Evolutionary conservation across 2,329 filamentous ascomycete genomes (phyloP).

Genomic region (Berkeleyomyces basicola): DNA sequence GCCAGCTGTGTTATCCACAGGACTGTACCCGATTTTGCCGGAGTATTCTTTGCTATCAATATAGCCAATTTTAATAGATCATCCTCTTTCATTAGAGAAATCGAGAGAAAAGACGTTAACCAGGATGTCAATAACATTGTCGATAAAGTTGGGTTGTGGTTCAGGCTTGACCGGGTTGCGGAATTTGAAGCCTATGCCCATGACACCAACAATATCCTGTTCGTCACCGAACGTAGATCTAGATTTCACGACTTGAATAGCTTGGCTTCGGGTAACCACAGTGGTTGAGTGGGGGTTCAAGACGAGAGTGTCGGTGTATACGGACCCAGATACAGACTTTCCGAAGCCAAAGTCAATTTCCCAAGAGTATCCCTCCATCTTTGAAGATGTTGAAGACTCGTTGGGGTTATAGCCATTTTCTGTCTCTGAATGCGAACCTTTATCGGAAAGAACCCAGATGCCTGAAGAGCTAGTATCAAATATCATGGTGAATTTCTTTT

Average conservation of each 20-base stretch:
- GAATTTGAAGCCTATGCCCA: conserved; percentile 28
- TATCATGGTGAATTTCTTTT: conserved; percentile 26
- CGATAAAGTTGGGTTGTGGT: conserved; percentile 28
- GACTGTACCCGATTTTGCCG: conserved; percentile 39
- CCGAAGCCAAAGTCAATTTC: conserved; percentile 30
- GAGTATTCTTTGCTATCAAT: conserved; percentile 41
- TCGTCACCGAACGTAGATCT: conserved; percentile 24
- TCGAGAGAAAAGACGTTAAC: neutral
- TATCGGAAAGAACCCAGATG: conserved; percentile 32
- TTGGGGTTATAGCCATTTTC: conserved; percentile 25
- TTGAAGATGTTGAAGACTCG: conserved; percentile 24
- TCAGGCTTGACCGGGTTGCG: conserved; percentile 29
- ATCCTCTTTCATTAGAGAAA: too few relatives aligned
- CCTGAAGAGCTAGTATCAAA: conserved; percentile 33
- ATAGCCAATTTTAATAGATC: conserved; percentile 19
- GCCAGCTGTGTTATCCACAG: conserved; percentile 27
- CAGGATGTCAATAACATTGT: too few relatives aligned
- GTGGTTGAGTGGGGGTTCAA: conserved; percentile 20
- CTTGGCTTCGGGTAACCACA: conserved; percentile 25
- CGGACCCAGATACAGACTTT: conserved; percentile 26
- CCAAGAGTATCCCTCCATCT: conserved; percentile 24
- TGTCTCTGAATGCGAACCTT: conserved; percentile 24
- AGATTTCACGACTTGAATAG: conserved; percentile 27
- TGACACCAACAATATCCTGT: conserved; percentile 22
- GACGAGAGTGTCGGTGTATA: conserved; percentile 28